Evolutionary conservation across 2,329 filamentous ascomycete genomes (phyloP), one percentile per base, ranked within the genome.

Genomic region (Metarhizium humberi): DNA sequence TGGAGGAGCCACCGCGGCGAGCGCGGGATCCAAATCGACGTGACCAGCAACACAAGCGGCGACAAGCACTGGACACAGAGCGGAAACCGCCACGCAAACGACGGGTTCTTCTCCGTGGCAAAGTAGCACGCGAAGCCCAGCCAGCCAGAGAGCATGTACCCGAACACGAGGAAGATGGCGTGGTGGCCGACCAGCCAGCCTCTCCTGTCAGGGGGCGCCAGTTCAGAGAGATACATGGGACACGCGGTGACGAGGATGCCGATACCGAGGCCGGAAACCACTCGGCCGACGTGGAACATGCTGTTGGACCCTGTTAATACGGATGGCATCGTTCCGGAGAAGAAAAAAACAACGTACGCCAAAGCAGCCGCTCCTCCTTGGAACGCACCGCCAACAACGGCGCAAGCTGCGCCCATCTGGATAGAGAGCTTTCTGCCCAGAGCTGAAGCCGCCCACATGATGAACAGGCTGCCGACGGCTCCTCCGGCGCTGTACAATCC

Each of bases 181-280:
- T 75, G 75, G 3, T 78, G 75, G 20, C 77, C 77, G 45, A 81
- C 75, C 29, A 78, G 64, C 52, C 71, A 69, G 36, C 78, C 79
- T 36, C 78, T 72, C 48, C 75, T 74, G 30, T 70, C 66, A 1
- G 75, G 66, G 2, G 63, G 64, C 0, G 68, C 62, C 55, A 65
- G 68, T 42, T 70, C 67, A 3, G 62, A 63, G 10, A 68, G 66
- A 34, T 72, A 62, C 69, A 66, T 56, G 64, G 74, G 56, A 64
- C 71, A 47, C 61, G 74, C 56, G 51, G 67, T 57, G 58, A 64
- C 61, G 57, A 71, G 68, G 29, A 74, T 64, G 11, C 73, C 67
- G 30, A 73, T 72, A 72, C 25, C 71, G 30, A 78, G 62, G 0
- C 75, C 75, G 2, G 74, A 75, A 18, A 77, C 67, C 50, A 77